These are phyloP conservation scores for Starmera caribaea DNA, from an alignment of 805 yeast genomes.

Conservation along the genomic window DNA sequence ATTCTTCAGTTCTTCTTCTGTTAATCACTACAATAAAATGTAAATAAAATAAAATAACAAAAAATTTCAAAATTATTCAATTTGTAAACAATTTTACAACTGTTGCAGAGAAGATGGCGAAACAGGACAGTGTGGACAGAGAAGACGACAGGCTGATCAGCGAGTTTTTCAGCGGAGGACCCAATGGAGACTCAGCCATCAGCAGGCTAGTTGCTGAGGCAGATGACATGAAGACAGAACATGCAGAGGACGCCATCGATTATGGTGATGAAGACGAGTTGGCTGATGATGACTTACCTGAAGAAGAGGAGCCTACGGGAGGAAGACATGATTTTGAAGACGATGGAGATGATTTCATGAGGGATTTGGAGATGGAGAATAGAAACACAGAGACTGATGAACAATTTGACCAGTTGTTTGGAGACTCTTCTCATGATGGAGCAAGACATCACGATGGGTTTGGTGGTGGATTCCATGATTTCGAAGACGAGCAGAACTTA, in stretches of 20 bases:
- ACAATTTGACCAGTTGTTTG: slow-evolving; percentile 20
- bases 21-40: no score
- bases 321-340: slow-evolving; percentile 16
- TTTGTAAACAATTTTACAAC: no score
- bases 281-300: slow-evolving; percentile 72
- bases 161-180: no score
- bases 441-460: slow-evolving; percentile 9
- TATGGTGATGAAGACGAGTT: slow-evolving; percentile 91
- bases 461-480: slow-evolving; percentile 6
- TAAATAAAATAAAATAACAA: no score
- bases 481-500: slow-evolving; percentile 2
- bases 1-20: slow-evolving; percentile 2
- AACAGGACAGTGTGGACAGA: no score
- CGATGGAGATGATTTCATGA: slow-evolving; percentile 27
- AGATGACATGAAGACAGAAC: slow-evolving; percentile 33
- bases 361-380: slow-evolving; percentile 26
- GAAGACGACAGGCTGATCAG: no score
- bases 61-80: no score
- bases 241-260: slow-evolving; percentile 88
- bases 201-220: slow-evolving; percentile 8
- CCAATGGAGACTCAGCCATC: slow-evolving; percentile 8
- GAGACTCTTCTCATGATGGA: slow-evolving; percentile 18
- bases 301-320: slow-evolving; percentile 14
- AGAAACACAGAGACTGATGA: slow-evolving; percentile 1
- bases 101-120: no score